These are phyloP conservation scores for Prunus davidiana DNA, from an alignment of 306 rosid genomes.

Conservation along the genomic window DNA sequence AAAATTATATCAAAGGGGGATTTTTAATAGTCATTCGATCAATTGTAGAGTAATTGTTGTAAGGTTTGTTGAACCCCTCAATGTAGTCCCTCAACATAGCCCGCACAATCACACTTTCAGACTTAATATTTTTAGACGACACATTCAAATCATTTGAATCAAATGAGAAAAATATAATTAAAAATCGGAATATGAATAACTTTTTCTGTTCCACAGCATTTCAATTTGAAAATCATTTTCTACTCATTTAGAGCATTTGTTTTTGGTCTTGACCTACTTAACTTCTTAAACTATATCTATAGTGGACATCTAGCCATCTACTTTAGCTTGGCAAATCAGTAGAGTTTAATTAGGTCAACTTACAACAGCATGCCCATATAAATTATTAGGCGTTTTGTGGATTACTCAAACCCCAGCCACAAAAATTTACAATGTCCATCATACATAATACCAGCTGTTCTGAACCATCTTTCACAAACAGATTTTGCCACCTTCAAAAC, in stretches of 20 bases:
- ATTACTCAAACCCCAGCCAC: conserved; percentile 10
- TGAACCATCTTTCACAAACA: neutral
- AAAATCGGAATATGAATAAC: no score
- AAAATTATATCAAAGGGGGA: no score
- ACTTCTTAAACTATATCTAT: neutral
- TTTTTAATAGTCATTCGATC: no score
- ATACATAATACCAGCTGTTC: neutral
- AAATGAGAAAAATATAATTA: no score
- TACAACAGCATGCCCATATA: neutral
- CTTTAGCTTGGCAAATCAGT: neutral
- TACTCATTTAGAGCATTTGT: neutral
- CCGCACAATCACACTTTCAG: no score
- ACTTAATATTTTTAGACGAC: no score
- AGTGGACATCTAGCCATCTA: neutral
- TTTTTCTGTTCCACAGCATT: no score
- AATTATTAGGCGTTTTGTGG: neutral
- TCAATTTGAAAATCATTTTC: neutral
- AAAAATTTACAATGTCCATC: conserved; percentile 13
- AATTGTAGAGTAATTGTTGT: no score
- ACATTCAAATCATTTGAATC: no score
- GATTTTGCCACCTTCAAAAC: neutral
- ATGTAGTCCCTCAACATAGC: no score
- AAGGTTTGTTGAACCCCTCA: no score
- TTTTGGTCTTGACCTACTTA: neutral
- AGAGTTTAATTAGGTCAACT: neutral